These are phyloP conservation scores for Rosa rugosa DNA, from an alignment of 306 rosid genomes.

Conservation along the genomic window DNA sequence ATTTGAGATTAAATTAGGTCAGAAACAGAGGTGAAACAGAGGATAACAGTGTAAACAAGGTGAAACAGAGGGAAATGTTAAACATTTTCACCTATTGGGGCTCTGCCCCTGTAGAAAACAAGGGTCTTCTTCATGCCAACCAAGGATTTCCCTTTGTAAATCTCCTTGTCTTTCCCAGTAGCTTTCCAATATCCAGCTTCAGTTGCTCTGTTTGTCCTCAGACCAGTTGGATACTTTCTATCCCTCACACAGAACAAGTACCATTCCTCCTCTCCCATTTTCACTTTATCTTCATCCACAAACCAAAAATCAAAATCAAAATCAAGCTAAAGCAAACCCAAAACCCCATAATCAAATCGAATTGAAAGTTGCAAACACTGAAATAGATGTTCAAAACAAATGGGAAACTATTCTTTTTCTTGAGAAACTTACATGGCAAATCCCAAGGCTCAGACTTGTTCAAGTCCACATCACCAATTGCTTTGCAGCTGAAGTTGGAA, in stretches of 20 bases:
- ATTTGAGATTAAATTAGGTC: not conserved
- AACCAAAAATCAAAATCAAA: not conserved
- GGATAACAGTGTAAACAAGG: not conserved
- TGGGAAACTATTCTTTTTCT: no score
- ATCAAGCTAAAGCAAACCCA: not conserved
- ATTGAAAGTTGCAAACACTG: not conserved
- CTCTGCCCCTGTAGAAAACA: slow-evolving; percentile 91
- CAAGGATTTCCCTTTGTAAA: slow-evolving; percentile 70
- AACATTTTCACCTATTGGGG: slow-evolving; percentile 97
- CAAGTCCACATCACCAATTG: slow-evolving; percentile 93
- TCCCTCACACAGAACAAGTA: slow-evolving; percentile 95
- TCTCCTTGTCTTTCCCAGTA: slow-evolving; percentile 90
- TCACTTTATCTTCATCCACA: slow-evolving; percentile 66
- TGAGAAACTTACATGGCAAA: slow-evolving; percentile 65
- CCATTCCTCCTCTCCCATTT: slow-evolving; percentile 98
- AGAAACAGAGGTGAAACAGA: not conserved
- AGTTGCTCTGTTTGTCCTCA: slow-evolving; percentile 93
- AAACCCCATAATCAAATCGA: not conserved
- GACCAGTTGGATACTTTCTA: slow-evolving; percentile 92
- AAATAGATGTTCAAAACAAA: not conserved
- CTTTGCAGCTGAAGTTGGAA: slow-evolving; percentile 53
- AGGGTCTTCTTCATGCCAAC: slow-evolving; percentile 98
- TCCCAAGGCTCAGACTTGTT: slow-evolving; percentile 99
- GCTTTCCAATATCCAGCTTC: slow-evolving; percentile 98
- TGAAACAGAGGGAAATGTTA: not conserved